These are phyloP conservation scores for Thraustochytrium sp. DNA, from an alignment of 352 stramenopile genomes.

Conservation along the genomic window DNA sequence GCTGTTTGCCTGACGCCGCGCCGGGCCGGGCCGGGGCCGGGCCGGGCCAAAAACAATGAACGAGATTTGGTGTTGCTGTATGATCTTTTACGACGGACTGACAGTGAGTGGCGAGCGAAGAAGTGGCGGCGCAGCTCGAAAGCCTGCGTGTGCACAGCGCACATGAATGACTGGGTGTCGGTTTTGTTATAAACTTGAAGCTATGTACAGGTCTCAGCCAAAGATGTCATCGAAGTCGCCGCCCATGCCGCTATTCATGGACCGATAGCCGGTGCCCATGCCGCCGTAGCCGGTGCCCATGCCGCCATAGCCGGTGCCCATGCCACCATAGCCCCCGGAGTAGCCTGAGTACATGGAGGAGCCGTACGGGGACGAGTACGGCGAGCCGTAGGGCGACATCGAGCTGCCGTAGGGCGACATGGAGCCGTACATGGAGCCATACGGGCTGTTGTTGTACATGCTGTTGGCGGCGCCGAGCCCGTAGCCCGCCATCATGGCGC, in stretches of 20 bases:
- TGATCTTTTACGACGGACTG: no score
- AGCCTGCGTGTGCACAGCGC: no score
- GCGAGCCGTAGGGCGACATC: background rate
- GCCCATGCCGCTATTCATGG: background rate
- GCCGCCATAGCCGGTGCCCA: background rate
- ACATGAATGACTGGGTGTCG: no score
- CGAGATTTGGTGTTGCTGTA: no score
- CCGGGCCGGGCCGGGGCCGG: no score
- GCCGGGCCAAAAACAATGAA: no score
- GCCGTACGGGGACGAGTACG: background rate
- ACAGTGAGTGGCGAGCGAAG: no score
- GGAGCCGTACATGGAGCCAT: slow-evolving; percentile 1
- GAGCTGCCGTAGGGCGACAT: slow-evolving; percentile 13
- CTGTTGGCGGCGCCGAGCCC: no score
- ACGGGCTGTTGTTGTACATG: background rate
- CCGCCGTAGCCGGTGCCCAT: background rate
- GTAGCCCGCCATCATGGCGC: background rate
- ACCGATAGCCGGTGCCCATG: background rate
- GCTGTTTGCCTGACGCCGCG: slow-evolving; percentile 4
- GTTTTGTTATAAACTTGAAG: no score
- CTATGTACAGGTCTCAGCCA: no score
- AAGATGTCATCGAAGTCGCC: slow-evolving; percentile 19
- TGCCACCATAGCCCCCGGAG: background rate
- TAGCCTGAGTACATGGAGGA: background rate
- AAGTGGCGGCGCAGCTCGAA: no score